Evolutionary conservation across 2,329 filamentous ascomycete genomes (phyloP).

Genomic region (Ascochyta viciae-villosae): DNA sequence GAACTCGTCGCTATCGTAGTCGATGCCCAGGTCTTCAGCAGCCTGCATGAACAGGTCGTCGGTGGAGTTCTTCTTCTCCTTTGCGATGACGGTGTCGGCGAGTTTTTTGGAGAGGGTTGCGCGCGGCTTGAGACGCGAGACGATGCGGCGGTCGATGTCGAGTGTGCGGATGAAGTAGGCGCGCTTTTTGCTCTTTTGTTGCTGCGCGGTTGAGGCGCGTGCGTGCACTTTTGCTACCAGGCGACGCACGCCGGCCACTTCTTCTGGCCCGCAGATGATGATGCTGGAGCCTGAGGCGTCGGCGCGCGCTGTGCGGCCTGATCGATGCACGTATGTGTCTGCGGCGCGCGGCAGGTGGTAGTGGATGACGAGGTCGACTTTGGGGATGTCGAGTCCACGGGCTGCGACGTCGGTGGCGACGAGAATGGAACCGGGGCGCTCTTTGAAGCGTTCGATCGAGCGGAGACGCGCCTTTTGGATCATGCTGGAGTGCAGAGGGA

Average conservation of each 20-base stretch:
- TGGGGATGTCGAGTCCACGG: slow-evolving; percentile 89
- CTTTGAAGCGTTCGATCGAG: slow-evolving; percentile 87
- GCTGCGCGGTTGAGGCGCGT: slow-evolving; percentile 46
- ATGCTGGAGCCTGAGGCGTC: slow-evolving; percentile 80
- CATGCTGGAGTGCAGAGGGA: slow-evolving; percentile 92
- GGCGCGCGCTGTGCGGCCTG: slow-evolving; percentile 90
- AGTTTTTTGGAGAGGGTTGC: slow-evolving; percentile 85
- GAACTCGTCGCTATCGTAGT: slow-evolving; percentile 90
- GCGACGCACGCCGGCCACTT: slow-evolving; percentile 82
- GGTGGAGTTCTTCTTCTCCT: slow-evolving; percentile 84
- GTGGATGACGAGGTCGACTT: slow-evolving; percentile 88
- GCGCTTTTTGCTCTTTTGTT: slow-evolving; percentile 58
- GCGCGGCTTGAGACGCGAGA: slow-evolving; percentile 77
- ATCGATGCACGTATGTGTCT: slow-evolving; percentile 94
- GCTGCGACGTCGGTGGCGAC: slow-evolving; percentile 94
- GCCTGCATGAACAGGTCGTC: slow-evolving; percentile 84
- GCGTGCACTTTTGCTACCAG: slow-evolving; percentile 89
- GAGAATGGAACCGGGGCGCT: slow-evolving; percentile 70
- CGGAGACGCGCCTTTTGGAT: slow-evolving; percentile 93
- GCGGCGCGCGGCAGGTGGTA: slow-evolving; percentile 93
- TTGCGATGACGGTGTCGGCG: slow-evolving; percentile 81
- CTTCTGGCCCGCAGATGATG: slow-evolving; percentile 88
- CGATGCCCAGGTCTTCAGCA: slow-evolving; percentile 90
- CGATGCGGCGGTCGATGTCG: slow-evolving; percentile 81
- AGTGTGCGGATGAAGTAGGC: slow-evolving; percentile 78